Base-by-base conservation (phyloP, 139 green algal species). In the Tetradesmus obliquus region DNA sequence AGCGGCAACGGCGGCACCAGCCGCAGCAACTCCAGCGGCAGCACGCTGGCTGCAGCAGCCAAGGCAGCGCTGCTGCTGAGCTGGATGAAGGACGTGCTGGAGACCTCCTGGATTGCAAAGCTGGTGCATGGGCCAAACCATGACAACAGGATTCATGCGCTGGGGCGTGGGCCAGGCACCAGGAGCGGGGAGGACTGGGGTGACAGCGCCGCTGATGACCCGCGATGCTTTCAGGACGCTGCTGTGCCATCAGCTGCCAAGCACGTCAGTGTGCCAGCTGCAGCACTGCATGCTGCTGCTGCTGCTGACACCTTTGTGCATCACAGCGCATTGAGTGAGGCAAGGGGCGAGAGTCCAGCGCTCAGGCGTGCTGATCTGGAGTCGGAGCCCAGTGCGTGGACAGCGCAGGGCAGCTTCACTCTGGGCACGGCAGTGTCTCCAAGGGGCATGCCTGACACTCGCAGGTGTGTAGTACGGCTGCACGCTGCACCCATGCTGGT, bases 31-130 rank as follows among this genome's bases (percentile, higher is more conserved):
- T 71, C 69, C 1, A 90, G 24, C 32, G 86, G 71, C 69, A 71
- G 86, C 71, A 89, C 53, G 55, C 58, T 84, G 66, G 90, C 79
- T 66, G 84, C 79, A 58, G 83, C 83, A 51, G 74, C 84, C 8
- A 79, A 81, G 13, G 22, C 51, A 5, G 91, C 91, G 55, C 12
- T 84, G 24, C 4, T 89, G 53, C n/a, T 88, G 32, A 60, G 60
- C 72, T 91, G 79, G 91, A 55, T 91, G 87, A 53, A 69, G 8
- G 91, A 72, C 20, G 24, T 91, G 20, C 45, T 91, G 83, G 71
- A 62, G 1, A 32, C 9, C 17, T 89, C 82, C 0, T 89, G 89
- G 88, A 24, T 88, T 66, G 88, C 58, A 51, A 88, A 55, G 80
- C 22, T 69, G 22, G 22, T 88, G 62, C 19, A 69, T 24, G 53